phyloP scores from a whole-genome alignment of 257 asterid species.

The Jaltomata sinuosa region DNA sequence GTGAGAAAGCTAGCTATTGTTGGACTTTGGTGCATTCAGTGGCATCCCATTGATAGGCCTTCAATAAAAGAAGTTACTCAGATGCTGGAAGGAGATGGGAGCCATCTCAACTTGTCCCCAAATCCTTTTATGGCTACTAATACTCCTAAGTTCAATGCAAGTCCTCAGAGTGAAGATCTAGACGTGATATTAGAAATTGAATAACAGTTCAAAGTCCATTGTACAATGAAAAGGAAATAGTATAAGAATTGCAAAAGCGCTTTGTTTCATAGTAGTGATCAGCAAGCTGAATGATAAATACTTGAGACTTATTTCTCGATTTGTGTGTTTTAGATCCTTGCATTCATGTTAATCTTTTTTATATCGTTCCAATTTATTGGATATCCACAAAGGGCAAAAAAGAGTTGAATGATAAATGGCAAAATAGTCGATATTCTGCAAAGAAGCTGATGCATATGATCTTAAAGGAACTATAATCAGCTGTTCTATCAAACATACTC shows the following conservation, averaged over 20 bases:
- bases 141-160: neutral
- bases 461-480: neutral
- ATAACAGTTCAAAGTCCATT: neutral
- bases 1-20: neutral
- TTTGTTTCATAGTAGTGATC: neutral
- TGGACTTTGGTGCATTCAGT: constrained; percentile 1
- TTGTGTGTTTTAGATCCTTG: neutral
- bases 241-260: neutral
- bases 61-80: constrained; percentile 1
- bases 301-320: neutral
- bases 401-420: neutral
- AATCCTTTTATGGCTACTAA: neutral
- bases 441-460: neutral
- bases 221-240: neutral
- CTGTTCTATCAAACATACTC: no score
- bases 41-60: neutral
- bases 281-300: neutral
- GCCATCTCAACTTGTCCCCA: neutral
- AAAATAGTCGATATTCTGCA: neutral
- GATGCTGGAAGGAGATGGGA: neutral
- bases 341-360: neutral
- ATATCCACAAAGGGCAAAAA: neutral
- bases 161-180: neutral
- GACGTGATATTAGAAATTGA: neutral
- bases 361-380: neutral